Evolutionary conservation across 2,329 filamentous ascomycete genomes (phyloP).

Genomic region (Clonostachys solani): DNA sequence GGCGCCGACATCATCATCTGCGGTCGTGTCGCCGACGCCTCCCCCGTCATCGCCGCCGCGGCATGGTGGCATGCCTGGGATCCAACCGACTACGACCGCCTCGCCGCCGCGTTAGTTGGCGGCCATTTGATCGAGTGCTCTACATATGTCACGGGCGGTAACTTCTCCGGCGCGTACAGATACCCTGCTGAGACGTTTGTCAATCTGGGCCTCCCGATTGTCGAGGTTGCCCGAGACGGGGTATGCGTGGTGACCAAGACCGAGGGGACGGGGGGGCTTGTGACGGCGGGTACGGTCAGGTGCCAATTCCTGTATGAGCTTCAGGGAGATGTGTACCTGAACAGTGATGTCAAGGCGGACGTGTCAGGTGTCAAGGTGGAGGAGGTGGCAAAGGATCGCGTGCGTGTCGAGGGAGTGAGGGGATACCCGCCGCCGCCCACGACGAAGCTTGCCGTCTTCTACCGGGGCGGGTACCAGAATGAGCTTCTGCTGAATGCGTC

Average conservation of each 20-base stretch:
- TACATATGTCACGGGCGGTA: conserved; percentile 44
- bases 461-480: conserved; percentile 39
- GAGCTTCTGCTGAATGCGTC: conserved; percentile 38
- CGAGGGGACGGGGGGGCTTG: conserved; percentile 31
- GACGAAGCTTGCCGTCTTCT: conserved; percentile 47
- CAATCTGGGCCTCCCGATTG: conserved; percentile 41
- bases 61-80: conserved; percentile 48
- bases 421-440: conserved; percentile 38
- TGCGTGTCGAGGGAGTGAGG: conserved; percentile 31
- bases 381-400: conserved; percentile 25
- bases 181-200: conserved; percentile 10
- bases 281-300: conserved; percentile 27
- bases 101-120: conserved; percentile 39
- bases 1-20: conserved; percentile 37
- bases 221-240: conserved; percentile 39
- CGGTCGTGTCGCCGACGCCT: conserved; percentile 36
- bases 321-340: conserved; percentile 40
- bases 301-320: conserved; percentile 46
- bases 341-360: conserved; percentile 40
- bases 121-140: conserved; percentile 48
- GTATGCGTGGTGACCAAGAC: conserved; percentile 44
- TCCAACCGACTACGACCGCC: conserved; percentile 34
- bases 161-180: conserved; percentile 38
- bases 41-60: conserved; percentile 44
- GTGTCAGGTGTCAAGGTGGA: conserved; percentile 26